These are phyloP conservation scores for Ramularia endophylla DNA, from an alignment of 2,329 filamentous ascomycete species.

Conservation along the genomic window DNA sequence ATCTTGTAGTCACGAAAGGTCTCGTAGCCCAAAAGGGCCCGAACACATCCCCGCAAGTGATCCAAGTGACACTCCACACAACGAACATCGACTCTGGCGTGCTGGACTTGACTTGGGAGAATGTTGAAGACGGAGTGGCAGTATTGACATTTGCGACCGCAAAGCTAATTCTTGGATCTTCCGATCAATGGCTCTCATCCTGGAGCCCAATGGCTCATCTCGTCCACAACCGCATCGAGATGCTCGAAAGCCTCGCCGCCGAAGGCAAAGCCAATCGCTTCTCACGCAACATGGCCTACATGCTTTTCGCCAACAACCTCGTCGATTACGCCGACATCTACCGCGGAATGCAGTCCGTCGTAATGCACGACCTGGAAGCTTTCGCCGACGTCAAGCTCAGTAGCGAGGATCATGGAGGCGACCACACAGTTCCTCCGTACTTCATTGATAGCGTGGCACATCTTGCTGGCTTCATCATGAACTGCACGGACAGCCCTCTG, in stretches of 20 bases:
- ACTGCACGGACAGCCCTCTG: constrained; percentile 22
- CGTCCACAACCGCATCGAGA: constrained; percentile 24
- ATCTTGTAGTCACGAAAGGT: constrained; percentile 33
- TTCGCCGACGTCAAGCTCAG: constrained; percentile 18
- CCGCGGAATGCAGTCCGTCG: constrained; percentile 11
- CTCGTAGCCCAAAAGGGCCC: constrained; percentile 12
- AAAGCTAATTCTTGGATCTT: constrained; percentile 19
- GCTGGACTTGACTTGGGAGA: constrained; percentile 7
- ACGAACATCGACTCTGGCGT: constrained; percentile 2
- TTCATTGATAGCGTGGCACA: constrained; percentile 36
- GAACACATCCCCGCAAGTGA: constrained; percentile 2
- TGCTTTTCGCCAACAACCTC: constrained; percentile 11
- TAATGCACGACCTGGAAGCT: constrained; percentile 31
- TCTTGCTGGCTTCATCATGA: constrained; percentile 19
- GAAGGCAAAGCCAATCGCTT: constrained; percentile 25
- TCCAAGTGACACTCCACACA: constrained; percentile 6
- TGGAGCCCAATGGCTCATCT: constrained; percentile 26
- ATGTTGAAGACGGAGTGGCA: constrained; percentile 7
- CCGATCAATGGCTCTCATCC: constrained; percentile 20
- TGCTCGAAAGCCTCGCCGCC: constrained; percentile 21
- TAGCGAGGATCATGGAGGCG: constrained; percentile 8
- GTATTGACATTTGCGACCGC: constrained; percentile 25
- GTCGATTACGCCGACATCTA: constrained; percentile 14
- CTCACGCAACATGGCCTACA: constrained; percentile 31
- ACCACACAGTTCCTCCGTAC: constrained; percentile 17